A percentile compares a stretch with the other conserved stretches of the same genome.
phyloP scores from a whole-genome alignment of 139 green algal species.

The Zygnema cylindricum region DNA sequence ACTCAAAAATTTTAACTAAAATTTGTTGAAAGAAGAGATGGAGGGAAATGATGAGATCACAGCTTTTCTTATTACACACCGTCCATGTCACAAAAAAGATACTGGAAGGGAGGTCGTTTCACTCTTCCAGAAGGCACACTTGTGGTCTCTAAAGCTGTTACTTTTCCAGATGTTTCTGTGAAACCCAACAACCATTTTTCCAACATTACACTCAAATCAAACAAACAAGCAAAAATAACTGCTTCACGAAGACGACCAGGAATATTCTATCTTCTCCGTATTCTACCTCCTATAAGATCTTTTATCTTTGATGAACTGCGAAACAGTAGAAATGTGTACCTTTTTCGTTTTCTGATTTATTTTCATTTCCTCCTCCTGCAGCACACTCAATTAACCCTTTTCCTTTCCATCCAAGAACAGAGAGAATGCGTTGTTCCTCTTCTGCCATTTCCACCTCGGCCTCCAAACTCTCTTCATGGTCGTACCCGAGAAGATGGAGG shows the following conservation, averaged over 20 bases:
- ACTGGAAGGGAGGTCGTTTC: constrained; percentile 8
- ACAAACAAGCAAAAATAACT: too few relatives aligned
- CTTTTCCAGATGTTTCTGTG: not conserved
- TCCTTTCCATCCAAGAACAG: constrained; percentile 39
- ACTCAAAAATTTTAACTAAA: too few relatives aligned
- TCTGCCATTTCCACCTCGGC: constrained; percentile 43
- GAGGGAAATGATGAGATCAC: constrained; percentile 6
- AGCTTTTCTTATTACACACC: constrained; percentile 16
- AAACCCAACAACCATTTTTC: too few relatives aligned
- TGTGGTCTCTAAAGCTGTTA: not conserved
- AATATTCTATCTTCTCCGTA: too few relatives aligned
- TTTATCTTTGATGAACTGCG: too few relatives aligned
- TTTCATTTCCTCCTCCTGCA: constrained; percentile 69
- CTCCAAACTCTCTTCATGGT: constrained; percentile 79
- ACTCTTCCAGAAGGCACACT: not conserved
- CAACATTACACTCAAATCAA: too few relatives aligned
- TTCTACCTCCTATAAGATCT: not conserved
- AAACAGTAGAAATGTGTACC: too few relatives aligned
- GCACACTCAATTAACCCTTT: constrained; percentile 17
- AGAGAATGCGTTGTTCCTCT: constrained; percentile 55
- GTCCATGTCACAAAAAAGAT: constrained; percentile 58
- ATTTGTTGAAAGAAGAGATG: too few relatives aligned
- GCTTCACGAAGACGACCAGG: too few relatives aligned
- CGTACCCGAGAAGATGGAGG: constrained; percentile 88
- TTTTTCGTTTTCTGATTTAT: constrained; percentile 69